Percentiles rank a stretch among this genome's conserved stretches.
These are phyloP conservation scores for Colletotrichum cuscutae DNA, from an alignment of 2,329 filamentous ascomycete genomes.

Conservation along the genomic window DNA sequence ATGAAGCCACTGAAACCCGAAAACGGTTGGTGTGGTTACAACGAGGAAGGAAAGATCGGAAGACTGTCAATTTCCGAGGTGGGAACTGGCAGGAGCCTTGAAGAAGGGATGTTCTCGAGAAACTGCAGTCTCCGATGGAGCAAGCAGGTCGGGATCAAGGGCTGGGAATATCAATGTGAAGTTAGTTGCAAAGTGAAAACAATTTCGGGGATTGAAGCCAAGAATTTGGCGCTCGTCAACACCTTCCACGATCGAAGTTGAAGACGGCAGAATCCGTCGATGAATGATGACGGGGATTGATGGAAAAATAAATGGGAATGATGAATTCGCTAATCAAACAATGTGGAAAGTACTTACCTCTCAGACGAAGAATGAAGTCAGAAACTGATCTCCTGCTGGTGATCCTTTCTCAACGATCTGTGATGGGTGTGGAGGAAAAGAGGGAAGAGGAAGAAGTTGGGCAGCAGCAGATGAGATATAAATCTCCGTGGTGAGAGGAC, in stretches of 20 bases:
- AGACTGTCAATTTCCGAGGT: neutral
- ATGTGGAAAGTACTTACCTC: conserved; percentile 2
- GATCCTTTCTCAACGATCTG: neutral
- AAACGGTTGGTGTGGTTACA: neutral
- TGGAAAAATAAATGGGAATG: neutral
- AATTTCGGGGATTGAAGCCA: neutral
- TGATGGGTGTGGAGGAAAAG: neutral
- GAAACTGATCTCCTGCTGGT: neutral
- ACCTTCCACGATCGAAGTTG: too few species aligned
- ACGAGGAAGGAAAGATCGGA: neutral
- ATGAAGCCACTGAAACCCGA: neutral
- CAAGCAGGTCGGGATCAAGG: neutral
- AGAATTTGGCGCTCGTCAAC: neutral
- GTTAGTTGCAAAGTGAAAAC: neutral
- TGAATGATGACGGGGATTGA: neutral
- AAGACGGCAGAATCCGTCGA: neutral
- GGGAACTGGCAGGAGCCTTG: neutral
- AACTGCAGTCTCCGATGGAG: neutral
- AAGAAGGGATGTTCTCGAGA: neutral
- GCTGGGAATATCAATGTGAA: neutral
- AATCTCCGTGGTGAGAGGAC: neutral
- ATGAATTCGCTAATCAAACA: too few species aligned
- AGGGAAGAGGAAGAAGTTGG: neutral
- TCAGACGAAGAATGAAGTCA: neutral
- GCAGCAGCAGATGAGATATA: neutral